phyloP scores from a whole-genome alignment of 2,329 filamentous ascomycete genomes.

The Aspergillus amoenus region DNA sequence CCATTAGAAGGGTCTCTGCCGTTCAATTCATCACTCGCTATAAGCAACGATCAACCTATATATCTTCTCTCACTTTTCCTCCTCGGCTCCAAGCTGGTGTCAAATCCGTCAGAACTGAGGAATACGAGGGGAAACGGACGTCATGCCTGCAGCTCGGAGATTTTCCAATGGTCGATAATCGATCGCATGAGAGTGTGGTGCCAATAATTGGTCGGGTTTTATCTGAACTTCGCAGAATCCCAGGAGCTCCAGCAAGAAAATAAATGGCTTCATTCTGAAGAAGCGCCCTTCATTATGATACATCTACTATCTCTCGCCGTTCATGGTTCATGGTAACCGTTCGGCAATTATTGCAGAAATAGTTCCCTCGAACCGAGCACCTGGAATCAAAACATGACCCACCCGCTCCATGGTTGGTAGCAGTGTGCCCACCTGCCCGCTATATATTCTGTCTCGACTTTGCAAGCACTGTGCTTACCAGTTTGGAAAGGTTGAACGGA shows the following conservation, averaged over 20 bases:
- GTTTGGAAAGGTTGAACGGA: background rate
- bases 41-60: background rate
- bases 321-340: background rate
- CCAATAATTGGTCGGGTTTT: constrained; percentile 7
- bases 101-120: background rate
- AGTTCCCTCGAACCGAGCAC: background rate
- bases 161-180: constrained; percentile 8
- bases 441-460: constrained; percentile 10
- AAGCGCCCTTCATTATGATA: constrained; percentile 10
- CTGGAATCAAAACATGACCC: constrained; percentile 2
- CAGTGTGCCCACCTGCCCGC: constrained; percentile 20
- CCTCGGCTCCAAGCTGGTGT: background rate
- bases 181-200: constrained; percentile 6
- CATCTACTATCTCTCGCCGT: constrained; percentile 9
- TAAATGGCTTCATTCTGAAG: background rate
- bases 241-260: background rate
- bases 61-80: background rate
- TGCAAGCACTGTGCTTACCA: too few species aligned
- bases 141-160: constrained; percentile 1
- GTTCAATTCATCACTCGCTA: background rate
- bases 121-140: background rate
- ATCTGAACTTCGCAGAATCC: background rate
- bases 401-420: constrained; percentile 11
- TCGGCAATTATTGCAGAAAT: constrained; percentile 4
- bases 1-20: background rate